Conservation (phyloP, 2,329 filamentous ascomycete genomes). For the Phyllosticta capitalensis region DNA sequence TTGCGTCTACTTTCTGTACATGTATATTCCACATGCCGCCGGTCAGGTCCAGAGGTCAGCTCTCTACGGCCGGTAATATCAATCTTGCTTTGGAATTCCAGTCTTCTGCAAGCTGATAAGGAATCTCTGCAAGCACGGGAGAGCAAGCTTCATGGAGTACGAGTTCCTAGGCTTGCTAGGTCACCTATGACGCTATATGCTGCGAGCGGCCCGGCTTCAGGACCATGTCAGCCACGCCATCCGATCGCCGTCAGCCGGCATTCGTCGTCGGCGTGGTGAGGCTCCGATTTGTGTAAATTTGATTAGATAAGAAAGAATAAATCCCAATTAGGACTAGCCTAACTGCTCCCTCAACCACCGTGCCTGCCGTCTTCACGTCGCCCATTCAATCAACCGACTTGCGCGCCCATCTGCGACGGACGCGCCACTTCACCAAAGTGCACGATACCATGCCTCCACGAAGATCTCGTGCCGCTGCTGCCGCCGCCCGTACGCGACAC, state of each 20-base stretch:
- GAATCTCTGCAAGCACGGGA: not conserved
- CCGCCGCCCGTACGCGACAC: slow-evolving; percentile 5
- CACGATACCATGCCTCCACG: slow-evolving; percentile 6
- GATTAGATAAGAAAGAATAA: no score
- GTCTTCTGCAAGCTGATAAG: not conserved
- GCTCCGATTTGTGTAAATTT: not conserved
- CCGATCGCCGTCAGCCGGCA: not conserved
- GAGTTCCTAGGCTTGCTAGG: no score
- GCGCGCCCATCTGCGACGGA: not conserved
- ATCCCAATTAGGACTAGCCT: no score
- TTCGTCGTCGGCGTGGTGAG: not conserved
- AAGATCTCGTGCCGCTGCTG: slow-evolving; percentile 9
- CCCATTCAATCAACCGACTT: not conserved
- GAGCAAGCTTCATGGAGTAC: not conserved
- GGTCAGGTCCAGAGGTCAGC: not conserved
- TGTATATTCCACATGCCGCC: no score
- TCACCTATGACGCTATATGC: not conserved
- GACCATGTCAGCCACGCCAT: not conserved
- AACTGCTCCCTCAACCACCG: no score
- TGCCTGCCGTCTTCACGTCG: not conserved
- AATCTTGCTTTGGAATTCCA: not conserved
- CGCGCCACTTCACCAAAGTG: not conserved
- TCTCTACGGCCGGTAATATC: not conserved
- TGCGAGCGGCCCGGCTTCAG: not conserved
- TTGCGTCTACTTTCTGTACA: no score